Evolutionary conservation across 108 stramenopile species (phyloP).

Genomic region (Ochromonas danica): DNA sequence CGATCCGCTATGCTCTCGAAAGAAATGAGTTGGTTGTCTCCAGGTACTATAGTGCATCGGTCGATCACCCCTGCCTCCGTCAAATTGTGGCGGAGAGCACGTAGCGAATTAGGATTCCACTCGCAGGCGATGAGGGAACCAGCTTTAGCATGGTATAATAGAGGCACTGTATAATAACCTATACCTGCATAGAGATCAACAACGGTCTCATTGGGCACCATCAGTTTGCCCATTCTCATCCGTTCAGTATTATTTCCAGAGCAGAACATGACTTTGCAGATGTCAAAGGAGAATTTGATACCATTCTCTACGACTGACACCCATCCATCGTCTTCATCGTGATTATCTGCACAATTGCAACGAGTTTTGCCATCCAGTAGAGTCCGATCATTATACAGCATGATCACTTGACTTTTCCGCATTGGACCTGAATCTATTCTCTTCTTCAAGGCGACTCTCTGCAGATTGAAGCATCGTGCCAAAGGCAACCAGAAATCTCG

Average conservation of each 20-base stretch:
- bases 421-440: conserved; percentile 1
- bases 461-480: background rate
- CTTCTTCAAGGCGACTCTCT: background rate
- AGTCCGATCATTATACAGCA: conserved; percentile 23
- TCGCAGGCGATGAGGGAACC: conserved; percentile 74
- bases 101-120: conserved; percentile 80
- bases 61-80: conserved; percentile 68
- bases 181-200: conserved; percentile 93
- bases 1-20: conserved; percentile 63
- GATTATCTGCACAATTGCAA: background rate
- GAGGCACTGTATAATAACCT: conserved; percentile 91
- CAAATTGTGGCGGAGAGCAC: conserved; percentile 73
- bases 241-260: conserved; percentile 88
- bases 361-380: too few relatives aligned
- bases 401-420: conserved; percentile 11
- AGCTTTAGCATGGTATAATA: conserved; percentile 69
- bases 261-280: conserved; percentile 89
- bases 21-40: conserved; percentile 69
- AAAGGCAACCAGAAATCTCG: background rate
- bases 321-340: conserved; percentile 50
- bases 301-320: conserved; percentile 87
- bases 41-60: conserved; percentile 62
- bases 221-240: conserved; percentile 74
- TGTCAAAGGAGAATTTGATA: conserved; percentile 79
- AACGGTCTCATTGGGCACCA: conserved; percentile 66